Base-by-base conservation (phyloP, 768 basidiomycete species). In the Boletales sp. region DNA sequence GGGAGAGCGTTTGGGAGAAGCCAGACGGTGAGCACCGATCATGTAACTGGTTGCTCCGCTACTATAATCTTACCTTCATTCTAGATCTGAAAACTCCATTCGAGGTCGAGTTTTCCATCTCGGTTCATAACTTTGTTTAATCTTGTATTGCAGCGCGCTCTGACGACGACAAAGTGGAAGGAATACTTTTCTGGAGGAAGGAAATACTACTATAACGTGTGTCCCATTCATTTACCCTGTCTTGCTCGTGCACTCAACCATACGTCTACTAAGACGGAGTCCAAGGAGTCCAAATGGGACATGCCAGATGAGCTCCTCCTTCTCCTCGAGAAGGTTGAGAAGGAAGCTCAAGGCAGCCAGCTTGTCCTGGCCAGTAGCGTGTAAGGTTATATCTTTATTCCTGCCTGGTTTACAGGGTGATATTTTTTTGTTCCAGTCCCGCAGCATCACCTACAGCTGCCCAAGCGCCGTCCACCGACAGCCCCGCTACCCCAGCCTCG, bases 1-100 rank as follows among this genome's bases (percentile, higher is more conserved):
- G 86, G 60, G 89, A 91, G 60, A 95, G 93, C 63, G 92, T 94
- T 45, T 98, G 94, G 95, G 94, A 97, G 71, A 99, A 98, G 66
- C 97, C 97, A 52, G 90, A 94, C 67, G 90, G 89, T 89, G 59
- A 59, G 78, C 61, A 43, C 45, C 27, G 9, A 47, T 49, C 46
- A 29, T 41, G 35, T 40, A 31, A 44, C 17, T 40, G 32, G 43
- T 15, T 15, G 15, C 47, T 41, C 34, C 18, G 18, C 32, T 3
- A 35, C 43, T 32, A 34, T 51, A 27, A 43, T 45, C 39, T 57
- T n/a, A 55, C 32, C 14, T 30, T n/a, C 46, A 36, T 35, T 35
- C 10, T 51, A 89, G 94, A 90, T 19, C 75, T 98, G 43, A 97
- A 94, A 71, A 85, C 90, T 0, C 88, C 93, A 2, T 92, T 94